Base-by-base conservation (phyloP, 2,329 filamentous ascomycete species). In the Diaporthe citri region DNA sequence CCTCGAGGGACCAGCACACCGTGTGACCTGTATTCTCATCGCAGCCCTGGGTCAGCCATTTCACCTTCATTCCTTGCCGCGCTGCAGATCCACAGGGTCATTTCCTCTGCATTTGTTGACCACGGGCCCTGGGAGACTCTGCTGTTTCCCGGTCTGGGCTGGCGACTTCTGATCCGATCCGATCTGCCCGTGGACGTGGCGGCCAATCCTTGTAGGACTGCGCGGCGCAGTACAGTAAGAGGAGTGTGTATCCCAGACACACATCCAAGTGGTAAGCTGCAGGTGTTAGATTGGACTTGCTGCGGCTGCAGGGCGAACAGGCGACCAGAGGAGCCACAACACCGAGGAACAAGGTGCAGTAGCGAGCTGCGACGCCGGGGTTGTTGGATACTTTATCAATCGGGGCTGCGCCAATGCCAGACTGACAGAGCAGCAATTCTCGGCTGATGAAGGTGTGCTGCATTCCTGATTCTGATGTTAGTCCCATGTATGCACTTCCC, bases 261-360 rank as follows among this genome's bases (percentile, higher is more conserved):
- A 60, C 41, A 39, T 28, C 22, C 52, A 46, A 36, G 48, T 62
- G 71, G 71, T 43, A 72, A 62, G 57, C 71, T 64, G 71, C 71
- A 72, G 71, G n/a, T 43, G 60, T 64, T 62, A 72, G 57, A 64
- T 72, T 72, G 59, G 71, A 34, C 57, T 36, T 43, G 64, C 64
- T 67, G 64, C 46, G 64, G 64, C 46, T 31, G 57, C 70, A 55
- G 31, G 70, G 56, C 70, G 46, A 52, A 62, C 70, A 64, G 31
- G 57, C 46, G 64, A 41, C 46, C 64, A 69, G 13, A 69, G 34
- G 51, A 69, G 64, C 48, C 34, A 72, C 34, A 43, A 64, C 25
- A 43, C 10, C 56, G 31, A 62, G 25, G 20, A 43, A 41, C 43
- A 34, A 62, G 8, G 56, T 72, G 57, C 70, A 62, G 46, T 62